Evolutionary conservation across 305 asterid species (phyloP), one percentile per base, ranked within the genome.

Genomic region (Fraxinus ornus): DNA sequence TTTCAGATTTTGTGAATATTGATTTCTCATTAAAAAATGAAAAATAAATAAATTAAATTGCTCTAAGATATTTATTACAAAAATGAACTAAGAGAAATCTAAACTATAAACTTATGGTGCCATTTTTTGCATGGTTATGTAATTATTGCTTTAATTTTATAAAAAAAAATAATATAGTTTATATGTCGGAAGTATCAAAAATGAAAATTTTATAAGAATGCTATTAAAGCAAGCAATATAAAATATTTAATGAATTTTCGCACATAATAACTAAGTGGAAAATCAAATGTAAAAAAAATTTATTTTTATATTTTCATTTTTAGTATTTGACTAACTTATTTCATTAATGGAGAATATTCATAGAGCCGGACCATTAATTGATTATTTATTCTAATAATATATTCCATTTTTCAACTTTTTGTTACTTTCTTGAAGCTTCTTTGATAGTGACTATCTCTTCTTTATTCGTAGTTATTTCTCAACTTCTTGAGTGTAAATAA

Each of bases 371-470:
- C 52, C 19, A 2, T 41, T 44, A 76, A 39, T 24, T 76, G 17
- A 3, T 76, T 41, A 10, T 76, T 22, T 22, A 10, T 36, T 24
- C 30, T 30, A 1, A 28, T 60, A 5, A 60, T 21, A 26, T 70
- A 64, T 66, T 79, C 30, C 2, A 79, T 12, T 22, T 15, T 66
- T 79, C 82, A 79, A 24, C 75, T 4, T 79, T 41, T 35, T 21
- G 19, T 36, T 8, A 44, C 77, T 66, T 66, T 44, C 37, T 66
- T 70, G 77, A 79, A 79, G 64, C 75, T 71, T 81, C 75, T 74
- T 71, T 76, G 81, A 66, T 8, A 76, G 17, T 4, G 80, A 76
- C 77, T 10, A 7, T 60, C 30, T 68, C 6, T 26, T 10, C 17
- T 66, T 28, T 64, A 8, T 68, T 12, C 28, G 6, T 49, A 49